Percentiles rank a stretch among this genome's conserved stretches.
These are phyloP conservation scores for Aspergillus wentii DNA, from an alignment of 495 filamentous ascomycete species.

Conservation along the genomic window DNA sequence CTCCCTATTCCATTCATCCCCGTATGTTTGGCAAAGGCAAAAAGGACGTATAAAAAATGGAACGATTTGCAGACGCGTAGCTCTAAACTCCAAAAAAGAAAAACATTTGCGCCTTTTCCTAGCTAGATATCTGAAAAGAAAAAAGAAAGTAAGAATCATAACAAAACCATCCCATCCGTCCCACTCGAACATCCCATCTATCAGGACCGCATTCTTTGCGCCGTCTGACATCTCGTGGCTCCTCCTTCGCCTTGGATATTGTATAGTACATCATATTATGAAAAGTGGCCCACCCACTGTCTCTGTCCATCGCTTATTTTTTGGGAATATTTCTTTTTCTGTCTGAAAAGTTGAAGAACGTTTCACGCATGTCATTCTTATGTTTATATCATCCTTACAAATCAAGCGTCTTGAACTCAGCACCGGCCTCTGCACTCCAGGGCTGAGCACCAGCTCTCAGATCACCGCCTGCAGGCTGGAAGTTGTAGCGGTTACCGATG, in stretches of 20 bases:
- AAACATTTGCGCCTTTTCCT: constrained; percentile 19
- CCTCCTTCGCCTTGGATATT: constrained; percentile 13
- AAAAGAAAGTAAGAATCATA: constrained; percentile 10
- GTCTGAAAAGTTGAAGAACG: constrained; percentile 1
- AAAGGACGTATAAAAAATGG: too few species aligned
- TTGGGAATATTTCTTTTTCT: constrained; percentile 1
- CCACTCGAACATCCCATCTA: constrained; percentile 4
- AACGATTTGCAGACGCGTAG: too few species aligned
- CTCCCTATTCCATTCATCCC: too few species aligned
- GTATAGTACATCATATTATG: constrained; percentile 25
- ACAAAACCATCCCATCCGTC: constrained; percentile 7
- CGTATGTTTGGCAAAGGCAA: too few species aligned
- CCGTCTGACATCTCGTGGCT: constrained; percentile 16
- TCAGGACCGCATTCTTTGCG: background rate
- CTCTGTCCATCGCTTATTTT: background rate
- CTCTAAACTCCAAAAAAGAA: constrained; percentile 21
- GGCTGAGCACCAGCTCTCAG: constrained; percentile 53
- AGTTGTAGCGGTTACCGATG: constrained; percentile 55
- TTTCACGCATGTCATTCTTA: constrained; percentile 4
- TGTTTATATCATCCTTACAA: constrained; percentile 25
- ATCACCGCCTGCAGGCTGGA: constrained; percentile 44
- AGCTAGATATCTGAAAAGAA: constrained; percentile 7
- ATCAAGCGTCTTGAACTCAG: constrained; percentile 44
- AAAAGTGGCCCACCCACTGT: background rate
- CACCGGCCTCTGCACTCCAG: constrained; percentile 55